Conservation (phyloP, 352 stramenopile species). For the Peronospora belbahrii region DNA sequence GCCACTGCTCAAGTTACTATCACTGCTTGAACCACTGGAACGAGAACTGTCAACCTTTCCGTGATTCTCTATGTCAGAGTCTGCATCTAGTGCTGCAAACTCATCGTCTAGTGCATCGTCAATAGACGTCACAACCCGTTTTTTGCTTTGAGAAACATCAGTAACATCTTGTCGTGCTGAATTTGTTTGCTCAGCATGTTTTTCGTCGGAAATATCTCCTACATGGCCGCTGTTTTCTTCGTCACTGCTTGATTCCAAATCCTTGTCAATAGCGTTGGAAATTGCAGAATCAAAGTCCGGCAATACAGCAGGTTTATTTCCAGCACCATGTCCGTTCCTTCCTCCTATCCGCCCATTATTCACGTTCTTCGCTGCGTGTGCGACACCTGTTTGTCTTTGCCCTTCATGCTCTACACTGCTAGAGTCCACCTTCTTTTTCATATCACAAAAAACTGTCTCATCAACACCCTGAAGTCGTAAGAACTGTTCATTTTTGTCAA, state of each 20-base stretch:
- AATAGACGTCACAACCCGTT: constrained; percentile 17
- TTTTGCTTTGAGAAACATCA: neutral
- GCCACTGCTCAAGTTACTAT: constrained; percentile 26
- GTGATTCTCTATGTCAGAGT: constrained; percentile 14
- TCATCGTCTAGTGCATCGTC: constrained; percentile 35
- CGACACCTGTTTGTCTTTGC: neutral
- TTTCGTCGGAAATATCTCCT: neutral
- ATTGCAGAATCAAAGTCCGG: constrained; percentile 8
- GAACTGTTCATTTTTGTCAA: neutral
- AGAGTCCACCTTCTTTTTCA: constrained; percentile 19
- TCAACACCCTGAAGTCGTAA: constrained; percentile 1
- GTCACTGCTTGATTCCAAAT: constrained; percentile 24
- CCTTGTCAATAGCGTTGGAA: constrained; percentile 24
- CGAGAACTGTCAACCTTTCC: constrained; percentile 16
- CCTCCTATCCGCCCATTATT: neutral
- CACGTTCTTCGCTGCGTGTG: neutral
- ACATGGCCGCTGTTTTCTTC: constrained; percentile 10
- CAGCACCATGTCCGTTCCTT: neutral
- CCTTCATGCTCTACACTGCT: constrained; percentile 5
- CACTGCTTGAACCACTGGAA: constrained; percentile 24
- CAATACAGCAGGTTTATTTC: neutral
- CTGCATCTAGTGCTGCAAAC: constrained; percentile 25
- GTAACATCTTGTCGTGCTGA: neutral
- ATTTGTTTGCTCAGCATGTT: neutral
- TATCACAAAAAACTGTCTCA: constrained; percentile 8